A percentile compares a stretch with the other conserved stretches of the same genome.
Conservation (phyloP, 108 stramenopile species). For the Asterionellopsis glacialis region DNA sequence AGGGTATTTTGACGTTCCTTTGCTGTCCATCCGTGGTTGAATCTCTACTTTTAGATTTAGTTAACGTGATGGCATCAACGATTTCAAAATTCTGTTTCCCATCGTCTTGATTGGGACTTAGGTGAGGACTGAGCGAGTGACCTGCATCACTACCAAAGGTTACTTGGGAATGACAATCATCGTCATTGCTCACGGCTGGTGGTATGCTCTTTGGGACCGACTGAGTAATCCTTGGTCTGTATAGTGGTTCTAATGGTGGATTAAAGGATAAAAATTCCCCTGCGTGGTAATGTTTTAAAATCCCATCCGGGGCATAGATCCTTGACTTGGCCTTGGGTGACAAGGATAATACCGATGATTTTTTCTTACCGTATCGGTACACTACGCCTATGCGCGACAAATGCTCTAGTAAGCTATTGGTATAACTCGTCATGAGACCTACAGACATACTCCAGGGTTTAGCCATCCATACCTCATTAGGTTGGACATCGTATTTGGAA, state of each 20-base stretch:
- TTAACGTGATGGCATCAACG: too few species aligned
- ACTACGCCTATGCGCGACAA: constrained; percentile 18
- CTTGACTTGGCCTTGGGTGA: constrained; percentile 19
- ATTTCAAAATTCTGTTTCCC: too few species aligned
- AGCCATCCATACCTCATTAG: constrained; percentile 36
- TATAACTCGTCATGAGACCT: constrained; percentile 19
- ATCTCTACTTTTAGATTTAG: too few species aligned
- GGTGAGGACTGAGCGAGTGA: too few species aligned
- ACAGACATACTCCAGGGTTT: constrained; percentile 45
- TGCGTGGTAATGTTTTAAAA: constrained; percentile 43
- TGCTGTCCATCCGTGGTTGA: too few species aligned
- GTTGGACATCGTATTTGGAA: constrained; percentile 37
- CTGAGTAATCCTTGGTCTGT: background rate
- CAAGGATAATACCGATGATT: background rate
- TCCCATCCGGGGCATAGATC: constrained; percentile 31
- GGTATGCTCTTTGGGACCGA: too few species aligned
- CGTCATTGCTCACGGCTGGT: too few species aligned
- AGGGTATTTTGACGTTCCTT: too few species aligned
- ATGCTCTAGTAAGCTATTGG: constrained; percentile 17
- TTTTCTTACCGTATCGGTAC: constrained; percentile 3
- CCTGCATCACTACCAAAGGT: too few species aligned
- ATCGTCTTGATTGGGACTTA: too few species aligned
- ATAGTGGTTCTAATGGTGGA: constrained; percentile 21
- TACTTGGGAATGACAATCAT: too few species aligned
- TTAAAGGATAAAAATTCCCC: constrained; percentile 31